A percentile compares a stretch with the other conserved stretches of the same genome.
Evolutionary conservation across 1,284 basidiomycete species (phyloP).

Genomic region (Anthracocystis setariae): DNA sequence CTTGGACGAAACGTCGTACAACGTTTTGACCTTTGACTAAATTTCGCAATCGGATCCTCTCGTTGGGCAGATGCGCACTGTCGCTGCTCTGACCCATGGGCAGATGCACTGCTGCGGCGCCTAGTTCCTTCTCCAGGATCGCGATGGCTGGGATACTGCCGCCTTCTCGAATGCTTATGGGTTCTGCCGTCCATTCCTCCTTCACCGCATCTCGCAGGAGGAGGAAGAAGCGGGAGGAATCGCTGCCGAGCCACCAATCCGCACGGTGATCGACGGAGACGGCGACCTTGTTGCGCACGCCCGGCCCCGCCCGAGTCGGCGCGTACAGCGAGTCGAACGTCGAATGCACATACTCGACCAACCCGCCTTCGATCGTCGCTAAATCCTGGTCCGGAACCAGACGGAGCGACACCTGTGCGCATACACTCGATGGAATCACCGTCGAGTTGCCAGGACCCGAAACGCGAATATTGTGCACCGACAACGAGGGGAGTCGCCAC

Average conservation of each 20-base stretch:
- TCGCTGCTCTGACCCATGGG: slow-evolving; percentile 81
- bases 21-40: slow-evolving; percentile 69
- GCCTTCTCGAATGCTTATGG: slow-evolving; percentile 81
- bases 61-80: slow-evolving; percentile 86
- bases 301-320: neutral
- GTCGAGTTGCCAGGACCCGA: slow-evolving; percentile 56
- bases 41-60: slow-evolving; percentile 81
- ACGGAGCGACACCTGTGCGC: slow-evolving; percentile 72
- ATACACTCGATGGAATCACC: slow-evolving; percentile 57
- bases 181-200: slow-evolving; percentile 80
- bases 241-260: slow-evolving; percentile 93
- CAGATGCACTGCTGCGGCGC: slow-evolving; percentile 79
- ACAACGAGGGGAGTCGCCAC: slow-evolving; percentile 60
- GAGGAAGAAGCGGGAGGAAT: slow-evolving; percentile 83
- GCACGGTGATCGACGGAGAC: slow-evolving; percentile 83
- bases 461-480: slow-evolving; percentile 56
- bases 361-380: slow-evolving; percentile 74
- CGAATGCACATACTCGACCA: slow-evolving; percentile 74
- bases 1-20: slow-evolving; percentile 31
- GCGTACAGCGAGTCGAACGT: slow-evolving; percentile 74
- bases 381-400: slow-evolving; percentile 93
- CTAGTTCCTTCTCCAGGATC: slow-evolving; percentile 88
- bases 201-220: slow-evolving; percentile 82
- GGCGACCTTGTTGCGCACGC: slow-evolving; percentile 24
- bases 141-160: slow-evolving; percentile 83